phyloP scores from a whole-genome alignment of 2,329 filamentous ascomycete species.

The Pleurostoma richardsiae region DNA sequence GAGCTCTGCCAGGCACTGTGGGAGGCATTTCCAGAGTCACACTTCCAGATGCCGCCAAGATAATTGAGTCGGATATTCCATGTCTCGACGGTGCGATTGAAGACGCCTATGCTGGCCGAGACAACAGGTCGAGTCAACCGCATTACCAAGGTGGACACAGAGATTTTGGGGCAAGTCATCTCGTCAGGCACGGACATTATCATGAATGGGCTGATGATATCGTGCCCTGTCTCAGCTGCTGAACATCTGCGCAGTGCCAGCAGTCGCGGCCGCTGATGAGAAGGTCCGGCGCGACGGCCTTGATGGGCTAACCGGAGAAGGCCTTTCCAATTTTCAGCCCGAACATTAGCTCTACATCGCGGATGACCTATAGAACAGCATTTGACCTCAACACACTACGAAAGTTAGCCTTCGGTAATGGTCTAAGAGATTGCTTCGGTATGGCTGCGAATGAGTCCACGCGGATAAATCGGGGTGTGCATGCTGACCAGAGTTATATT shows the following conservation, averaged over 20 bases:
- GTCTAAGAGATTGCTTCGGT: constrained; percentile 5
- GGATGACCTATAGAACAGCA: not conserved
- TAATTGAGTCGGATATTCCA: constrained; percentile 5
- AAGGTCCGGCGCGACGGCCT: not conserved
- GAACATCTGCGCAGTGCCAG: not conserved
- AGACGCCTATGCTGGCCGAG: constrained; percentile 6
- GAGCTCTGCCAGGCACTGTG: constrained; percentile 4
- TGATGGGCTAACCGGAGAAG: not conserved
- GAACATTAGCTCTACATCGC: not conserved
- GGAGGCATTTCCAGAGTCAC: constrained; percentile 1
- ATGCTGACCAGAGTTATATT: too few relatives aligned
- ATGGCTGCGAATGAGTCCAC: not conserved
- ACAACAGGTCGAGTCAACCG: constrained; percentile 5
- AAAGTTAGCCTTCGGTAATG: constrained; percentile 1
- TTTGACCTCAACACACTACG: constrained; percentile 7
- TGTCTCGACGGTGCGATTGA: constrained; percentile 8
- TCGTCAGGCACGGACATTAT: not conserved
- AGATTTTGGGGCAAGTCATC: constrained; percentile 3
- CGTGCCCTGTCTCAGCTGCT: not conserved
- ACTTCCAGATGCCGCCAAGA: constrained; percentile 2
- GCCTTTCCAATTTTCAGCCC: not conserved
- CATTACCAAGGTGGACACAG: constrained; percentile 4
- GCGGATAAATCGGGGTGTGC: too few relatives aligned
- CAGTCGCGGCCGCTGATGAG: not conserved
- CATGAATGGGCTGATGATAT: not conserved